phyloP scores from a whole-genome alignment of 2,329 filamentous ascomycete genomes.

The Leptographium galeiforme region DNA sequence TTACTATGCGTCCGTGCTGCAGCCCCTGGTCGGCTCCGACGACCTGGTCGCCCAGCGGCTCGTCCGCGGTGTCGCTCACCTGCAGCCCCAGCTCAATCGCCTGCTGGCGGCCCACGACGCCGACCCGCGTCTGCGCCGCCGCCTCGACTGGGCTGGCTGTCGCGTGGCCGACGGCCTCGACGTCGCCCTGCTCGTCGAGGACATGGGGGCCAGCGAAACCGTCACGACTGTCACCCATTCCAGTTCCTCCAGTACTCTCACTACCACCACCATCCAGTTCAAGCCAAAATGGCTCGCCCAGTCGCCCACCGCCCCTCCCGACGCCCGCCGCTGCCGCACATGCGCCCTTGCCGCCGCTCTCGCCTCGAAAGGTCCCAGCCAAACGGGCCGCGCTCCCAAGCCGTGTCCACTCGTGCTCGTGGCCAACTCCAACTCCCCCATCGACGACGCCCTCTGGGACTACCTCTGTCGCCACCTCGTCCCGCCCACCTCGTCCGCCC shows the following conservation, averaged over 20 bases:
- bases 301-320: conserved; percentile 54
- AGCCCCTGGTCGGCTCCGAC: conserved; percentile 39
- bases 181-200: conserved; percentile 57
- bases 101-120: conserved; percentile 28
- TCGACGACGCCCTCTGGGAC: conserved; percentile 10
- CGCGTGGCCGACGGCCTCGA: conserved; percentile 41
- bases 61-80: conserved; percentile 29
- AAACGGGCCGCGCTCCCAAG: conserved; percentile 9
- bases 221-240: no score
- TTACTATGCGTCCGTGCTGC: conserved; percentile 38
- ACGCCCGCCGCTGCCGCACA: conserved; percentile 56
- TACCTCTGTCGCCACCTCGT: conserved; percentile 20
- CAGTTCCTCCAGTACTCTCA: background rate
- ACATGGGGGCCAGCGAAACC: conserved; percentile 48
- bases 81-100: conserved; percentile 36
- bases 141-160: conserved; percentile 33
- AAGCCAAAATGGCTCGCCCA: conserved; percentile 78
- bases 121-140: conserved; percentile 14
- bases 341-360: conserved; percentile 43
- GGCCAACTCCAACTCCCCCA: background rate
- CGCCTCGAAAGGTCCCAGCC: background rate
- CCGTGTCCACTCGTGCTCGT: conserved; percentile 12
- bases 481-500: conserved; percentile 12
- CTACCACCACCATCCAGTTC: conserved; percentile 46
- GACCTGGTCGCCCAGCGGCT: conserved; percentile 43